These are phyloP conservation scores for Petasospora fabianii DNA, from an alignment of 1,139 yeast species.

Conservation along the genomic window DNA sequence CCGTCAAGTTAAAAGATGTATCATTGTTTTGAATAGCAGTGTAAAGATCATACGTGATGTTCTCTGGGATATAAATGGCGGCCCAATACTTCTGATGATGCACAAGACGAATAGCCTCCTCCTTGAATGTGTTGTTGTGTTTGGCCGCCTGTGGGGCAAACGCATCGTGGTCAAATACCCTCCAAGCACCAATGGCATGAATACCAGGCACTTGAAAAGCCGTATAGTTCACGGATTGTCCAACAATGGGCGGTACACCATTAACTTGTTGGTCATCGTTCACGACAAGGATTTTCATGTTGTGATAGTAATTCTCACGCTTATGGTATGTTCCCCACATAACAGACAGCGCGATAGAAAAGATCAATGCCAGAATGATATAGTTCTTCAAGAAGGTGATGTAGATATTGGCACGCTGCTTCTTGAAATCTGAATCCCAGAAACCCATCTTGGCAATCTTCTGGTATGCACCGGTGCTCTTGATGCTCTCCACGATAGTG, in stretches of 20 bases:
- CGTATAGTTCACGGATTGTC: constrained; percentile 30
- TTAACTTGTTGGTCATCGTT: constrained; percentile 36
- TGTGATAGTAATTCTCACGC: constrained; percentile 36
- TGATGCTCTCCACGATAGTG: constrained; percentile 19
- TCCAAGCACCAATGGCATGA: constrained; percentile 36
- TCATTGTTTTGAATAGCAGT: constrained; percentile 32
- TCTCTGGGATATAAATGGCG: constrained; percentile 43
- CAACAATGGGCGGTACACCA: constrained; percentile 31
- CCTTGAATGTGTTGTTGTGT: constrained; percentile 12
- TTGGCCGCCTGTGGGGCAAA: constrained; percentile 11
- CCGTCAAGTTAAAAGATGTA: constrained; percentile 25
- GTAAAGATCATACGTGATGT: constrained; percentile 38
- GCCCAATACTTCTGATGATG: constrained; percentile 54
- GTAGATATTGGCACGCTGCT: constrained; percentile 20
- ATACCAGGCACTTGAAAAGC: constrained; percentile 21
- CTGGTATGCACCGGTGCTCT: constrained; percentile 14
- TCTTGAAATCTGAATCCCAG: constrained; percentile 24
- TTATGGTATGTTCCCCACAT: constrained; percentile 59
- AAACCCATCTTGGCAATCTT: constrained; percentile 20
- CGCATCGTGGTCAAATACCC: constrained; percentile 19
- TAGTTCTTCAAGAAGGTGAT: constrained; percentile 21
- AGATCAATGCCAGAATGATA: constrained; percentile 17
- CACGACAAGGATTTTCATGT: constrained; percentile 44
- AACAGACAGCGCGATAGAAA: constrained; percentile 34
- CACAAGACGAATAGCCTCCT: constrained; percentile 31